Evolutionary conservation across 2,329 filamentous ascomycete genomes (phyloP), one percentile per base, ranked within the genome.

Genomic region (Clarireedia sp.): DNA sequence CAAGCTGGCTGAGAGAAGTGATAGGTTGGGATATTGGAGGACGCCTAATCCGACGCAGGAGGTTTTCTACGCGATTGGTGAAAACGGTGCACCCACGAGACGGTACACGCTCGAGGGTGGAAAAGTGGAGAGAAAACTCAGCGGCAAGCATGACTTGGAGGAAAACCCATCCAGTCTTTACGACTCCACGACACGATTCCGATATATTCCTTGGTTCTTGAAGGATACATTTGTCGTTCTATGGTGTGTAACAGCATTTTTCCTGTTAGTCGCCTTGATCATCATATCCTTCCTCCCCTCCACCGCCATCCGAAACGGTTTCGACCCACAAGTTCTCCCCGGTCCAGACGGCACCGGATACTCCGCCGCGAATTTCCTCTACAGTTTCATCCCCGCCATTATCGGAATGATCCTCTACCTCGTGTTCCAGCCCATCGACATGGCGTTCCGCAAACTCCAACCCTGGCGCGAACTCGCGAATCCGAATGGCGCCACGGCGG

Each of bases 1-100:
- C 26, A 75, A 76, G 59, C 76, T 80, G 44, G 74, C 71, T 49
- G 79, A 75, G 64, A 80, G 77, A 58, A 81, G 81, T 60, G 84
- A 92, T 63, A 79, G 87, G 45, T 78, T 96, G n/a, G 90, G 91
- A 6, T 95, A 95, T 70, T 96, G 91, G 89, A 81, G 81, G 57
- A 82, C 84, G 24, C 82, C 83, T 17, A 82, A 82, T 54, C 78
- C 80, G 4, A 67, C 71, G 8, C 76, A 75, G 19, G 82, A 84
- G 19, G 75, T 90, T 24, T 95, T 94, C 76, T 90, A 95, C 67
- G 83, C 83, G 2, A 80, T 95, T 55, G 90, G 89, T n/a, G 80
- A 85, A 58, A 76, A 79, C 51, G 78, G 82, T 43, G 74, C 73
- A 21, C 69, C 69, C 65, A 77, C 69, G 38, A 72, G 74, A 57